A percentile compares a stretch with the other conserved stretches of the same genome.
Conservation (phyloP, 306 rosid species). For the Clitoria ternatea region DNA sequence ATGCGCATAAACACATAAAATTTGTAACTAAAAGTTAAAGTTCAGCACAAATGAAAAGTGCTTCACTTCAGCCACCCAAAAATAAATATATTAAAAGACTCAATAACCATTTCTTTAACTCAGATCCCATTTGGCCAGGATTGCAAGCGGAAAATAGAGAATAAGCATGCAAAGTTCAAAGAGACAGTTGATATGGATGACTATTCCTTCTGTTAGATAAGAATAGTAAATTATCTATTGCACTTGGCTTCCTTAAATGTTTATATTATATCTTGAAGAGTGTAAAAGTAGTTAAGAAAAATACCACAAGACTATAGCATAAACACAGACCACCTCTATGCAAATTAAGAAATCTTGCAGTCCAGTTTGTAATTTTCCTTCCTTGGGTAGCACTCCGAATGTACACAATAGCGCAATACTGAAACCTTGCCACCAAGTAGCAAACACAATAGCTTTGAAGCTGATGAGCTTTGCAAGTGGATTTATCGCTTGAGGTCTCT, state of each 20-base stretch:
- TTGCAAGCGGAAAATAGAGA: not conserved
- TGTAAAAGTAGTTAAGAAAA: not conserved
- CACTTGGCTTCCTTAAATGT: not conserved
- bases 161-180: slow-evolving; percentile 3
- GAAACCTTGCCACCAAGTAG: slow-evolving; percentile 99
- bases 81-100: not conserved
- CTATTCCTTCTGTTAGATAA: not conserved
- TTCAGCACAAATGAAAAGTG: not conserved
- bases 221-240: not conserved
- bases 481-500: slow-evolving; percentile 64
- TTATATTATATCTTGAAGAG: not conserved
- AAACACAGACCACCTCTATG: slow-evolving; percentile 55
- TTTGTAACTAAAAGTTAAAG: not conserved
- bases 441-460: slow-evolving; percentile 94
- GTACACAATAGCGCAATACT: slow-evolving; percentile 62
- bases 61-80: not conserved
- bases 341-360: slow-evolving; percentile 92
- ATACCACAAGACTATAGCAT: not conserved
- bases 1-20: not conserved
- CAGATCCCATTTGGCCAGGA: not conserved
- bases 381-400: slow-evolving; percentile 53
- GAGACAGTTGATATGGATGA: not conserved
- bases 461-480: slow-evolving; percentile 94
- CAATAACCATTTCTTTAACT: not conserved
- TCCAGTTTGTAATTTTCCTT: slow-evolving; percentile 61